Conservation (phyloP, 352 stramenopile species). For the Pythium dissimile region DNA sequence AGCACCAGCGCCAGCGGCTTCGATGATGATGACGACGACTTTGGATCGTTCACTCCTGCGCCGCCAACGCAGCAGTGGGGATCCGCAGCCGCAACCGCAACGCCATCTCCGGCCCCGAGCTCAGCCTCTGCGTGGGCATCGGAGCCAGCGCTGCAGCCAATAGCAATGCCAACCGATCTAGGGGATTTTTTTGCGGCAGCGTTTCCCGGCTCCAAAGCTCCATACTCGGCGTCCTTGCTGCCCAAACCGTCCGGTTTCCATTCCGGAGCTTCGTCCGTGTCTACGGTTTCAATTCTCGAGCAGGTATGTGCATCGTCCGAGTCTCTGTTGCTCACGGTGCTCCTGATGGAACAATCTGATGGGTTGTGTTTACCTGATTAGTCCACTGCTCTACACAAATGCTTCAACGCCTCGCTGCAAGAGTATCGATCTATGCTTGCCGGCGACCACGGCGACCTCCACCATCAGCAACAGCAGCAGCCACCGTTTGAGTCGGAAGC, state of each 20-base stretch:
- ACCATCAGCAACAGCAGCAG: constrained; percentile 9
- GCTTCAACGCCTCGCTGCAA: constrained; percentile 17
- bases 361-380: not conserved
- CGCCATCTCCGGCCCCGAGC: too few relatives aligned
- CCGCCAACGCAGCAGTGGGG: constrained; percentile 11
- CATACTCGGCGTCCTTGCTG: constrained; percentile 6
- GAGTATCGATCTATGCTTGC: constrained; percentile 16
- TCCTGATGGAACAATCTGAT: too few relatives aligned
- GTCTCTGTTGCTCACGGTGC: not conserved
- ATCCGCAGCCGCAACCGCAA: not conserved
- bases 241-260: constrained; percentile 10
- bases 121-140: not conserved
- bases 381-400: constrained; percentile 13
- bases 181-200: constrained; percentile 9
- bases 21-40: constrained; percentile 28
- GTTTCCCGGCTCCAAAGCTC: constrained; percentile 8
- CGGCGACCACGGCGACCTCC: constrained; percentile 1
- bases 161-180: not conserved
- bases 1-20: not conserved
- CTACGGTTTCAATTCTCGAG: not conserved
- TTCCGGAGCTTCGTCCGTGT: not conserved
- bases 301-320: constrained; percentile 3
- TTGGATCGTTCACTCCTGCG: constrained; percentile 34
- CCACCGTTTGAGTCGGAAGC: constrained; percentile 17
- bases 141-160: not conserved